Evolutionary conservation across 768 basidiomycete species (phyloP).

Genomic region (Cystoderma amianthinum): DNA sequence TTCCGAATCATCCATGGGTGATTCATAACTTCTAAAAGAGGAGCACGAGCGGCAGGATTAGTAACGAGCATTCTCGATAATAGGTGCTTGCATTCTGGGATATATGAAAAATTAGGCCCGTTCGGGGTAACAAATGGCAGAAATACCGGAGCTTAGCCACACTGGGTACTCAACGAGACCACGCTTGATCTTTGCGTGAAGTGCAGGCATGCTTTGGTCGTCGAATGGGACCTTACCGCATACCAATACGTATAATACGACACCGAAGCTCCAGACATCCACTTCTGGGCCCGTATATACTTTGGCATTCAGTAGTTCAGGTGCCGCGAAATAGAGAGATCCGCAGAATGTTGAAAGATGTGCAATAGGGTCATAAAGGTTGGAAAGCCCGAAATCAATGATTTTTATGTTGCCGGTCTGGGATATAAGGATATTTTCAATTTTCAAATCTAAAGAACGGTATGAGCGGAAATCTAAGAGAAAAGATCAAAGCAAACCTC

Average conservation of each 20-base stretch:
- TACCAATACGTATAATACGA: conserved; percentile 95
- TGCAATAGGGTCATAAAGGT: conserved; percentile 76
- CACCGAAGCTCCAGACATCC: conserved; percentile 98
- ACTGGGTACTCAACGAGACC: conserved; percentile 96
- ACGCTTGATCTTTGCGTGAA: conserved; percentile 98
- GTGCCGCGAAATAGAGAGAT: conserved; percentile 96
- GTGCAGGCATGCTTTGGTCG: conserved; percentile 97
- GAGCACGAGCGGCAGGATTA: conserved; percentile 78
- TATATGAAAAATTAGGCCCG: conserved; percentile 7
- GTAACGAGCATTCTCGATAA: conserved; percentile 96
- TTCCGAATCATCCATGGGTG: conserved; percentile 94
- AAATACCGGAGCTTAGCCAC: conserved; percentile 88
- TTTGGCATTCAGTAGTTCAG: conserved; percentile 93
- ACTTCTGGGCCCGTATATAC: conserved; percentile 97
- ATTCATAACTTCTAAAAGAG: conserved; percentile 74
- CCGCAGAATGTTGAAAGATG: conserved; percentile 96
- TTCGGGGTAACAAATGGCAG: not conserved
- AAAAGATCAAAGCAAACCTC: conserved; percentile 41
- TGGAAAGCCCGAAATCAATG: conserved; percentile 98
- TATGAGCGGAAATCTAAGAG: conserved; percentile 1
- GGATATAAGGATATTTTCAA: conserved; percentile 98
- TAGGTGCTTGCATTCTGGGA: conserved; percentile 86
- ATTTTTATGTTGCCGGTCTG: conserved; percentile 99
- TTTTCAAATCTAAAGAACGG: conserved; percentile 74
- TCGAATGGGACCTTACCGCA: conserved; percentile 99